phyloP scores from a whole-genome alignment of 2,329 filamentous ascomycete species.

The Penicillium sclerotigenum region DNA sequence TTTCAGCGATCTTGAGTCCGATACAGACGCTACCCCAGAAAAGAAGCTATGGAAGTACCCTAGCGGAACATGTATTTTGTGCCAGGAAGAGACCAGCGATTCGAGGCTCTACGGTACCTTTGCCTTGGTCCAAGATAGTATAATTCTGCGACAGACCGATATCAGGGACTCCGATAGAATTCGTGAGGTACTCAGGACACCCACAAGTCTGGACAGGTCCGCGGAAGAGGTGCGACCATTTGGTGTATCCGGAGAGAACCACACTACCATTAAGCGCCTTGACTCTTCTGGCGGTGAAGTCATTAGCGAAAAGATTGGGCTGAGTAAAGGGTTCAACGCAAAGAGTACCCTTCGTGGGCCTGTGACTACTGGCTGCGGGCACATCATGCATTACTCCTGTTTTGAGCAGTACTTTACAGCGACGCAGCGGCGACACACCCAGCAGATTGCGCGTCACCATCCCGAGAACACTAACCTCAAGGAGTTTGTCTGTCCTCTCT shows the following conservation, averaged over 20 bases:
- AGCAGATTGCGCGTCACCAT: slow-evolving; percentile 92
- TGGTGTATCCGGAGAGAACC: slow-evolving; percentile 85
- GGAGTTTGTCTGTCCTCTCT: slow-evolving; percentile 94
- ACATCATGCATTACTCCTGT: slow-evolving; percentile 97
- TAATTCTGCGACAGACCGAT: slow-evolving; percentile 81
- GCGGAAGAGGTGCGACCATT: slow-evolving; percentile 82
- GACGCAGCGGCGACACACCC: slow-evolving; percentile 75
- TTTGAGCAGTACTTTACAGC: slow-evolving; percentile 90
- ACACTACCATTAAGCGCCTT: slow-evolving; percentile 70
- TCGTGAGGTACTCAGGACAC: slow-evolving; percentile 74
- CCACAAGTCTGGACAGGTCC: slow-evolving; percentile 77
- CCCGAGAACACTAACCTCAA: slow-evolving; percentile 75
- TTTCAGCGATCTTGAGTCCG: slow-evolving; percentile 60
- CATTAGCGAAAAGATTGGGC: slow-evolving; percentile 70
- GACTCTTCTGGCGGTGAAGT: slow-evolving; percentile 69
- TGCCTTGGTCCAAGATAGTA: slow-evolving; percentile 80
- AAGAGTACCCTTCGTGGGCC: slow-evolving; percentile 67
- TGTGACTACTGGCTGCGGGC: slow-evolving; percentile 86
- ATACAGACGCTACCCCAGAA: slow-evolving; percentile 53
- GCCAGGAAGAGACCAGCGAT: slow-evolving; percentile 93
- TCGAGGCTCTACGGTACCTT: slow-evolving; percentile 88
- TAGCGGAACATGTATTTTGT: slow-evolving; percentile 87
- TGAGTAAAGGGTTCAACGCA: slow-evolving; percentile 85
- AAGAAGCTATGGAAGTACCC: slow-evolving; percentile 87
- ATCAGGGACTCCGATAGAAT: slow-evolving; percentile 78